Conservation (phyloP, 2,329 filamentous ascomycete genomes). For the Alternaria gaisen region DNA sequence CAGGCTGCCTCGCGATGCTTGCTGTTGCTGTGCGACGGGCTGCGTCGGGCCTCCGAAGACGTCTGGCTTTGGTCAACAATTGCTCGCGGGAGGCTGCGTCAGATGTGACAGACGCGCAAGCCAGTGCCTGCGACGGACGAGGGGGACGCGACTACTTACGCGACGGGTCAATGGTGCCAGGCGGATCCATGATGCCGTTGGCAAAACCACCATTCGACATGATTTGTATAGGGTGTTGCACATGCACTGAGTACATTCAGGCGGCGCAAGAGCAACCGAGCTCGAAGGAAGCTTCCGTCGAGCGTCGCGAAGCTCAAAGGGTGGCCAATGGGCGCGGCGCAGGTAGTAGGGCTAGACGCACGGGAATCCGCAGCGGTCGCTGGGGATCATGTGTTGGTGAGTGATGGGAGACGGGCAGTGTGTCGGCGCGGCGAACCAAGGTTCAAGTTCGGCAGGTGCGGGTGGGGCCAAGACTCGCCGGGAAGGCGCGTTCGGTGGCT, state of each 20-base stretch:
- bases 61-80: slow-evolving; percentile 39
- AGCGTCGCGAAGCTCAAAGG: slow-evolving; percentile 24
- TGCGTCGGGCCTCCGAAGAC: slow-evolving; percentile 43
- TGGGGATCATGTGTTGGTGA: slow-evolving; percentile 13
- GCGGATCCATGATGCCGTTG: slow-evolving; percentile 53
- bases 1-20: slow-evolving; percentile 42
- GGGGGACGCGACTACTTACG: slow-evolving; percentile 18
- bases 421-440: slow-evolving; percentile 19
- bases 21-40: slow-evolving; percentile 43
- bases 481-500: slow-evolving; percentile 14
- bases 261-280: slow-evolving; percentile 47
- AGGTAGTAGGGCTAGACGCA: slow-evolving; percentile 23
- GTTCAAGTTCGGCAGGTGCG: slow-evolving; percentile 10
- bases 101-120: slow-evolving; percentile 45
- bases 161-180: slow-evolving; percentile 54
- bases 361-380: slow-evolving; percentile 17
- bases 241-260: slow-evolving; percentile 54
- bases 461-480: slow-evolving; percentile 20
- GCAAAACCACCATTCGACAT: slow-evolving; percentile 52
- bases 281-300: slow-evolving; percentile 35
- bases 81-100: slow-evolving; percentile 30
- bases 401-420: slow-evolving; percentile 8
- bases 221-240: slow-evolving; percentile 41
- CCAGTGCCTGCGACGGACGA: slow-evolving; percentile 14
- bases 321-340: slow-evolving; percentile 34